These are phyloP conservation scores for Vigna reflexopilosa DNA, from an alignment of 306 rosid species.

Conservation along the genomic window DNA sequence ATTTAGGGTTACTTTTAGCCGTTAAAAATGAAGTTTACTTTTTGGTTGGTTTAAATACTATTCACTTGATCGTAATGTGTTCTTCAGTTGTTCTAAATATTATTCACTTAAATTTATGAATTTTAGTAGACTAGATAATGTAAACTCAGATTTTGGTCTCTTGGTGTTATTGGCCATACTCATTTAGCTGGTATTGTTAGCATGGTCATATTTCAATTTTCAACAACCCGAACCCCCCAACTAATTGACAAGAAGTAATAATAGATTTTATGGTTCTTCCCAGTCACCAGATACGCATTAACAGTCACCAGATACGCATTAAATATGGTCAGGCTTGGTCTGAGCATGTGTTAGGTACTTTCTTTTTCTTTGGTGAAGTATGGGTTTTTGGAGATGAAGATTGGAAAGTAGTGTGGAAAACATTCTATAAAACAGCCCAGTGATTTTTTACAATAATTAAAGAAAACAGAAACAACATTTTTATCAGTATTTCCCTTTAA, in stretches of 20 bases:
- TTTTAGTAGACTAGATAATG: neutral
- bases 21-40: neutral
- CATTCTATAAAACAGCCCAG: neutral
- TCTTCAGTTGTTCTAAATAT: neutral
- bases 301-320: neutral
- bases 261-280: neutral
- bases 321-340: neutral
- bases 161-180: too few species aligned
- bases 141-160: neutral
- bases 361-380: neutral
- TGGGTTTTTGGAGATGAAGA: neutral
- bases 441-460: neutral
- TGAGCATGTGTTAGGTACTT: conserved; percentile 3
- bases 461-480: neutral
- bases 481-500: neutral
- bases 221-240: neutral
- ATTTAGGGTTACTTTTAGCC: neutral
- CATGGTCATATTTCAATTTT: neutral
- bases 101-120: neutral
- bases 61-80: neutral
- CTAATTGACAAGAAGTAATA: neutral
- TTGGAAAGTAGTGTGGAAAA: neutral
- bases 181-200: neutral
- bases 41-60: neutral
- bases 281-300: neutral